Base-by-base conservation (phyloP, 768 basidiomycete genomes). In the Pulveroboletus sp. region DNA sequence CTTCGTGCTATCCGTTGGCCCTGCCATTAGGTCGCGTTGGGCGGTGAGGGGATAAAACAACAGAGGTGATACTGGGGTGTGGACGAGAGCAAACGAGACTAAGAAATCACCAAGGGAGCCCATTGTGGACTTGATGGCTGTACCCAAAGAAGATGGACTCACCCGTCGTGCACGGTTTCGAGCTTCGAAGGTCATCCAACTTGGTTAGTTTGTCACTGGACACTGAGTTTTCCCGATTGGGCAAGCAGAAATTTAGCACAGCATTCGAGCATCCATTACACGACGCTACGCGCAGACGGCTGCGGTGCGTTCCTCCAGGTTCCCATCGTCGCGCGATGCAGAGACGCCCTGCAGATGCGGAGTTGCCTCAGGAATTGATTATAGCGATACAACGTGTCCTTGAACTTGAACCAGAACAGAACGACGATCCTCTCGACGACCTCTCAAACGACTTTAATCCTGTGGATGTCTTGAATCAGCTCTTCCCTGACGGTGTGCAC, bases 401-500 rank as follows among this genome's bases (percentile, higher is more conserved):
- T 4, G 78, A 86, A 46, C 61, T 82, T 30, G 69, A 78, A 30
- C 57, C 73, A 5, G 69, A 64, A 3, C 69, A 69, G 11, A 62
- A 67, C 14, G 69, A 71, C 32, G 83, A 86, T 63, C 76, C 78
- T 39, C 69, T 86, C 24, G 82, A 87, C 58, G 73, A 70, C 36
- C 65, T 85, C 41, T 75, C 82, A 3, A 75, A 74, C 48, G 71
- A 76, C 44, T 86, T 87, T 67, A 76, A 72, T 55, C 73, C 80
- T 0, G 68, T 80, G 8, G 73, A 76, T 48, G 72, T 82, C 39
- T 59, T 69, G 43, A 67, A 93, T 55, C 74, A 75, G 28, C 78
- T 86, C 57, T 90, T 93, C 60, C 90, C 90, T 1, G 77, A 91
- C 68, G 89, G 91, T 89, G 54, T 47, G 72, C 75, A 58, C 26